Evolutionary conservation across 2,329 filamentous ascomycete genomes (phyloP).

Genomic region (Penicillium occitanis): DNA sequence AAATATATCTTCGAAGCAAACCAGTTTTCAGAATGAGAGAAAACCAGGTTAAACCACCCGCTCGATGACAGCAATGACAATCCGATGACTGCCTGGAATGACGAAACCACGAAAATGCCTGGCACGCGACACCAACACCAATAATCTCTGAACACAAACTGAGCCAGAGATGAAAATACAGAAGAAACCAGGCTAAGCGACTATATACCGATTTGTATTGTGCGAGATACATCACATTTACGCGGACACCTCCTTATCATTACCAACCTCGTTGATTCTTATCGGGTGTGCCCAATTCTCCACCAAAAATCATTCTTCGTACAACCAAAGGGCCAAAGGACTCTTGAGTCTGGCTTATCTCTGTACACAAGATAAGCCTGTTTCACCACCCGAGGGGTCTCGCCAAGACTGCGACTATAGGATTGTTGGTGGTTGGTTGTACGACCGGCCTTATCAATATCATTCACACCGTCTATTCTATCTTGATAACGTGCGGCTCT

Average conservation of each 20-base stretch:
- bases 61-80: background rate
- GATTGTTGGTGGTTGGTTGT: background rate
- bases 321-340: background rate
- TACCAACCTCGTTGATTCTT: background rate
- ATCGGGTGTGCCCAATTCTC: background rate
- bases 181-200: background rate
- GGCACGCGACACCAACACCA: background rate
- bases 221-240: slow-evolving; percentile 4
- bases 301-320: slow-evolving; percentile 4
- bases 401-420: slow-evolving; percentile 2
- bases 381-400: background rate
- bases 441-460: background rate
- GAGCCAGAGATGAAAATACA: background rate
- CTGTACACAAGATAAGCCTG: slow-evolving; percentile 1
- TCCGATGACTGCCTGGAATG: background rate
- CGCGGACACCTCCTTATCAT: slow-evolving; percentile 2
- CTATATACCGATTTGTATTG: background rate
- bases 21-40: background rate
- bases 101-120: background rate
- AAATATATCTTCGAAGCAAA: background rate
- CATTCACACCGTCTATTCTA: background rate
- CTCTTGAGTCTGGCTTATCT: background rate
- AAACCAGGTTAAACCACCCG: background rate
- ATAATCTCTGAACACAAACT: background rate
- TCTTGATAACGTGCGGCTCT: background rate